A percentile compares a stretch with the other conserved stretches of the same genome.
Conservation (phyloP, 768 basidiomycete genomes). For the Podaxis rugospora region DNA sequence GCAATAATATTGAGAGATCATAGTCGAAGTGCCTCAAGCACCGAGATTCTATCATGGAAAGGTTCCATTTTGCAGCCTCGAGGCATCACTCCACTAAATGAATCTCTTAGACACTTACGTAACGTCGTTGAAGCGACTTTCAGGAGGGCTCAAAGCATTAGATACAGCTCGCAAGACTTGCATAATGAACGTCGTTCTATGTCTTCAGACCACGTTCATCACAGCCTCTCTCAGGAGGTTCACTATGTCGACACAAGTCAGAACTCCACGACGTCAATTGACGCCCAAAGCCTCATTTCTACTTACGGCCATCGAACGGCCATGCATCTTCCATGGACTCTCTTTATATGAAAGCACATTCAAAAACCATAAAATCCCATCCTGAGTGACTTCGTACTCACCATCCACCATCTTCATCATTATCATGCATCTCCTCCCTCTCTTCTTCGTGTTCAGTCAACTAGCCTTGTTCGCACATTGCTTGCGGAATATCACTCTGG, state of each 20-base stretch:
- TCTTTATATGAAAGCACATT: slow-evolving; percentile 1
- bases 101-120: neutral
- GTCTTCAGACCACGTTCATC: neutral
- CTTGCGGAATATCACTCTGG: slow-evolving; percentile 9
- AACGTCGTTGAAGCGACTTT: neutral
- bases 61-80: neutral
- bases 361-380: neutral
- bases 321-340: neutral
- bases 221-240: neutral
- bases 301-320: neutral
- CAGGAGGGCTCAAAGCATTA: too few species aligned
- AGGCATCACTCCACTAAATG: neutral
- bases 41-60: neutral
- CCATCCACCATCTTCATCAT: neutral
- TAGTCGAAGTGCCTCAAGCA: neutral
- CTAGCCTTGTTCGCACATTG: neutral
- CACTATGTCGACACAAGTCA: slow-evolving; percentile 7
- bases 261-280: slow-evolving; percentile 1
- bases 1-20: neutral
- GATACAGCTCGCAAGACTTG: neutral
- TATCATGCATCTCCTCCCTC: neutral
- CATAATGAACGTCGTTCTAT: neutral
- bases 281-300: slow-evolving; percentile 1
- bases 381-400: neutral
- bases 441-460: neutral